Percentiles rank a stretch among this genome's conserved stretches.
Conservation (phyloP, 352 stramenopile genomes). For the Globisporangium middletonii region DNA sequence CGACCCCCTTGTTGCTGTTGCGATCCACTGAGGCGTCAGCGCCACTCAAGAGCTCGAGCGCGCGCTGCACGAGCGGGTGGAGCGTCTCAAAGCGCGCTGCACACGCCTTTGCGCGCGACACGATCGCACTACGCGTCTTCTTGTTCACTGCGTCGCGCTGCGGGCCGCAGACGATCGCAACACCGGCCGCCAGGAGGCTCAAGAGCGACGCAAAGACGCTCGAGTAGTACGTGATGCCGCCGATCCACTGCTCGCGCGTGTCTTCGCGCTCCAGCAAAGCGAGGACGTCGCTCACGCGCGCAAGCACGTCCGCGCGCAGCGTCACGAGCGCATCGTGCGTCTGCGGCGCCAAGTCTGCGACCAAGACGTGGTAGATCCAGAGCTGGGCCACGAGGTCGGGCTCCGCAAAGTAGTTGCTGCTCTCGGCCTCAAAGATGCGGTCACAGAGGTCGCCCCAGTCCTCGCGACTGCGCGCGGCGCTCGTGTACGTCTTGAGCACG, state of each 20-base stretch:
- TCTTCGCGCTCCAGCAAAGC: constrained; percentile 7
- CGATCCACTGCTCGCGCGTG: constrained; percentile 36
- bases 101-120: constrained; percentile 5
- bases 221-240: constrained; percentile 60
- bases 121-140: constrained; percentile 13
- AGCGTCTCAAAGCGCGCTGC: constrained; percentile 19
- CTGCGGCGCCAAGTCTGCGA: constrained; percentile 1
- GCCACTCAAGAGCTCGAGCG: constrained; percentile 23
- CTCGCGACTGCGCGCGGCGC: constrained; percentile 26
- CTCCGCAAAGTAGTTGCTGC: constrained; percentile 75
- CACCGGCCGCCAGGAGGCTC: constrained; percentile 32
- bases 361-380: constrained; percentile 34
- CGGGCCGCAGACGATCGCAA: constrained; percentile 27
- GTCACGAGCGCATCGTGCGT: constrained; percentile 5
- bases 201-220: constrained; percentile 53
- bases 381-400: constrained; percentile 57
- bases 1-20: not conserved
- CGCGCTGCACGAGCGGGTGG: constrained; percentile 33
- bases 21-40: not conserved
- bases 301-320: constrained; percentile 31
- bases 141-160: constrained; percentile 2
- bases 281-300: constrained; percentile 14
- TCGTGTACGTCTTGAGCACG: constrained; percentile 38
- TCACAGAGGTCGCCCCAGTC: constrained; percentile 54
- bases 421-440: constrained; percentile 77